phyloP scores from a whole-genome alignment of 1,284 basidiomycete species.

The Phylloboletellus chloephorus region DNA sequence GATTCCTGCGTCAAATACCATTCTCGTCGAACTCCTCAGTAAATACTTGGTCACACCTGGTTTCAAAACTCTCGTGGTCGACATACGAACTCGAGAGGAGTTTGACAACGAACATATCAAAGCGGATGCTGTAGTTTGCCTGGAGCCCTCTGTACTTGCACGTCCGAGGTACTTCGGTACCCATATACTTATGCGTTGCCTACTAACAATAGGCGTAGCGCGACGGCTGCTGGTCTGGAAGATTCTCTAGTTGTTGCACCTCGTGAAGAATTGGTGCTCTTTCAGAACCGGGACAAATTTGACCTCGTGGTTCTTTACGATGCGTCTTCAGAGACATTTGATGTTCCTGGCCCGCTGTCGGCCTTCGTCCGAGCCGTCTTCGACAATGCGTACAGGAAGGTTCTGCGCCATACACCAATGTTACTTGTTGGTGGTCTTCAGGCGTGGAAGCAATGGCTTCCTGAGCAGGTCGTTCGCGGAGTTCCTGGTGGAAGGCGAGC shows the following conservation, averaged over 20 bases:
- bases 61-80: conserved; percentile 73
- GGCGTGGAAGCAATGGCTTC: conserved; percentile 73
- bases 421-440: conserved; percentile 83
- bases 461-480: conserved; percentile 40
- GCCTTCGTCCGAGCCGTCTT: conserved; percentile 65
- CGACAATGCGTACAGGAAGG: conserved; percentile 67
- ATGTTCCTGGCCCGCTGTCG: conserved; percentile 48
- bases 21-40: conserved; percentile 57
- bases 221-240: conserved; percentile 68
- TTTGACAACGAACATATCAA: conserved; percentile 74
- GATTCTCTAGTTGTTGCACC: conserved; percentile 72
- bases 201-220: conserved; percentile 39
- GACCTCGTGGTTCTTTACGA: conserved; percentile 93
- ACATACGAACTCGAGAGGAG: conserved; percentile 74
- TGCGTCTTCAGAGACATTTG: conserved; percentile 57
- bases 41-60: conserved; percentile 51
- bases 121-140: conserved; percentile 69
- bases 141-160: conserved; percentile 76
- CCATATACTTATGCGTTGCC: neutral
- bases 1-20: conserved; percentile 50
- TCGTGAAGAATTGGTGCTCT: conserved; percentile 63
- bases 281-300: conserved; percentile 79
- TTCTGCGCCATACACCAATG: conserved; percentile 74
- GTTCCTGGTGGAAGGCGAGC: conserved; percentile 13
- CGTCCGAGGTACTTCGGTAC: conserved; percentile 51